Evolutionary conservation across 352 stramenopile species (phyloP), one percentile per base, ranked within the genome.

Genomic region (Pilasporangium apinafurcum): DNA sequence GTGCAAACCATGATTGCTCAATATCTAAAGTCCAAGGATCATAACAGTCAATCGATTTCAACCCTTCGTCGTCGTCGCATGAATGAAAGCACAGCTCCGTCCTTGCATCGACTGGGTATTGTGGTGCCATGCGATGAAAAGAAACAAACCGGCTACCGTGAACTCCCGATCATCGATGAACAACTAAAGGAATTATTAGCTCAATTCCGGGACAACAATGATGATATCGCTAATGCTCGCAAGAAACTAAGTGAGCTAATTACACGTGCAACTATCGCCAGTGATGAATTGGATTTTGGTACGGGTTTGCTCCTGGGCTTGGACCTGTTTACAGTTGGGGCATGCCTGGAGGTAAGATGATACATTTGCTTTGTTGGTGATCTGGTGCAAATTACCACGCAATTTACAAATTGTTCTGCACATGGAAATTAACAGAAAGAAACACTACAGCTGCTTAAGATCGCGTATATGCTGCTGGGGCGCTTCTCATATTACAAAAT

Each of bases 221-320:
- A 46, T 17, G 53, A 59, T 14, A 58, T 58, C 12, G 41, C 46
- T 1, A 34, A 25, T 17, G 56, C 63, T 3, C 51, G 53, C 16
- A 74, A 70, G 37, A 56, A 51, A 9, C 24, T 83, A 24, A 73
- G 61, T 28, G 72, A 72, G 6, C 29, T 86, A n/a, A 58, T 84
- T 38, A 86, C 69, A 10, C 64, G 74, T 12, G 65, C 74, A 12
- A 83, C 70, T 22, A 86, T 86, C 24, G 74, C 70, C 14, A 81
- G 60, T 48, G 74, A 86, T 37, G 74, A 86, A 32, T 84, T 68
- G 44, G 74, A 86, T 44, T 86, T 86, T 51, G 74, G 74, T 7
- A 84, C 74, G 4, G 56, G 68, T 31, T 44, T 86, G 24, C 47
- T 83, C 47, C 63, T 86, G 12, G 74, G 74, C 17, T 47, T 86